Evolutionary conservation across 129 eudicot species (phyloP), one percentile per base, ranked within the genome.

Genomic region (Flaveria bidentis): DNA sequence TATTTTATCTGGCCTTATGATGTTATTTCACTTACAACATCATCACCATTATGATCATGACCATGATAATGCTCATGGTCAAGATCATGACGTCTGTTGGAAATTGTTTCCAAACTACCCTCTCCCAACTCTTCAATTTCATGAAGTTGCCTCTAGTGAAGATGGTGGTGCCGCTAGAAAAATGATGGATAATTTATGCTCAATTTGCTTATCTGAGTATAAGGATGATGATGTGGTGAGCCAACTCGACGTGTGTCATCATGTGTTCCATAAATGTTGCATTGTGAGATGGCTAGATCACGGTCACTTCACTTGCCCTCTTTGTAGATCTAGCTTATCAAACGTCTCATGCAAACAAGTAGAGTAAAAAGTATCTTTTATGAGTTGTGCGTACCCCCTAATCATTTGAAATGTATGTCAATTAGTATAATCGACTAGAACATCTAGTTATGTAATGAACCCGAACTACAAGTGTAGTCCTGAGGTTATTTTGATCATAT

Each of bases 281-380:
- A 76, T 86, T 22, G 84, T 83, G 66, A 65, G 68, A 60, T 89
- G 96, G 91, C 36, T 87, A 28, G 80, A 56, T 23, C 82, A 79
- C 30, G 78, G 79, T 45, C 89, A 83, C 39, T 87, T 89, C 84
- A 89, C 91, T 2, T 89, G 96, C 70, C 96, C 96, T 4, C 83
- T 89, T 57, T 89, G 96, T 22, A 71, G 96, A 73, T 80, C 88
- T 26, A 83, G 56, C 6, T 60, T 89, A 61, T 62, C 73, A 70
- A 65, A 75, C 23, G 61, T 26, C 17, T 60, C 76, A n/a, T 76
- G 80, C 78, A 70, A 69, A 73, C 51, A 36, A 8, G 15, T 36
- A 4, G 10, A 4, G 65, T 78, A 71, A 51, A 57, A 9, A 25
- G 46, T 41, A 33, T 26, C 41, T 12, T 28, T 12, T 42, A 62